Evolutionary conservation across 768 basidiomycete species (phyloP).

Genomic region (Mycena capillaripes): DNA sequence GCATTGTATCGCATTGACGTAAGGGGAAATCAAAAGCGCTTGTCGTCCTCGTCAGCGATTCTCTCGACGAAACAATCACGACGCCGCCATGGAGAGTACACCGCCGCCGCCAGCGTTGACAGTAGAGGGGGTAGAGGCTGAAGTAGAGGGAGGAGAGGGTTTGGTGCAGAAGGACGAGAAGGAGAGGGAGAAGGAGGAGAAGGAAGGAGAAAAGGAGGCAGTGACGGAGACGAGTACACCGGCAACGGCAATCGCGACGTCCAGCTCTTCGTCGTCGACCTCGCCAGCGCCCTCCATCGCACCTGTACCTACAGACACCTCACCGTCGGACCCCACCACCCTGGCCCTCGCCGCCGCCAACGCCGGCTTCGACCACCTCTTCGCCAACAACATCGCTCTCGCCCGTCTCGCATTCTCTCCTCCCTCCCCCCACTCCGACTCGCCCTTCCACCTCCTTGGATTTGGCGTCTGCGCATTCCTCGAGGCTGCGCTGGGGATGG

Average conservation of each 20-base stretch:
- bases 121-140: too few species aligned
- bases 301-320: not conserved
- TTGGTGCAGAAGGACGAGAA: not conserved
- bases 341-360: constrained; percentile 53
- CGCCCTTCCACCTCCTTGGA: constrained; percentile 82
- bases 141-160: too few species aligned
- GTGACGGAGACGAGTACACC: too few species aligned
- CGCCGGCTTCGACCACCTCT: constrained; percentile 76
- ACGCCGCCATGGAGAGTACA: too few species aligned
- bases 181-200: not conserved
- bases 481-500: constrained; percentile 87
- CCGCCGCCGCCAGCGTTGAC: too few species aligned
- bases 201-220: not conserved
- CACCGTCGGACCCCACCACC: constrained; percentile 2
- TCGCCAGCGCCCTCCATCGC: too few species aligned
- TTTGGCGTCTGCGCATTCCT: constrained; percentile 80
- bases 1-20: too few species aligned
- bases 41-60: not conserved
- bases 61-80: too few species aligned
- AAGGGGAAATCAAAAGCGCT: too few species aligned
- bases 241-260: too few species aligned
- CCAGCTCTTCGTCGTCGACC: not conserved
- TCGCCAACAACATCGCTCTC: constrained; percentile 72
- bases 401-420: constrained; percentile 63
- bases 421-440: constrained; percentile 53